phyloP scores from a whole-genome alignment of 208 protist genomes.

The Acanthamoeba rhysodes region DNA sequence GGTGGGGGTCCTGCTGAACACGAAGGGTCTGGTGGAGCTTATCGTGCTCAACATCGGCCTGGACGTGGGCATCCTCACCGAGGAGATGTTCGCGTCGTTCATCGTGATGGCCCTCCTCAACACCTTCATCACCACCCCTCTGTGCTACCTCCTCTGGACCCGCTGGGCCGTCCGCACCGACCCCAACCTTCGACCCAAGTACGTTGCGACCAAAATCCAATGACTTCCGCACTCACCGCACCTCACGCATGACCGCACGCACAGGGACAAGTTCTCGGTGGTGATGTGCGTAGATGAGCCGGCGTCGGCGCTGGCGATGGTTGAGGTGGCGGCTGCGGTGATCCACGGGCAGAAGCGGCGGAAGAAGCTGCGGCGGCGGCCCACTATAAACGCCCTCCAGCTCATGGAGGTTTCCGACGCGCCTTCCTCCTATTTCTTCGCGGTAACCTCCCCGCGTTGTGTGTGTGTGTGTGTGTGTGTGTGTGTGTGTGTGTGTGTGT shows the following conservation, averaged over 20 bases:
- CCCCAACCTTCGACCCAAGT: conserved; percentile 42
- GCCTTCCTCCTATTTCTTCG: conserved; percentile 35
- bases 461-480: too few relatives aligned
- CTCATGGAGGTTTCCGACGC: conserved; percentile 35
- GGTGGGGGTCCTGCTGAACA: conserved; percentile 87
- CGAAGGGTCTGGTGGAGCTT: conserved; percentile 83
- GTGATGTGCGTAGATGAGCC: conserved; percentile 47
- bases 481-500: too few relatives aligned
- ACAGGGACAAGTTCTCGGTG: conserved; percentile 53
- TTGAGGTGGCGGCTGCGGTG: not conserved
- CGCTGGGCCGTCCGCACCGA: conserved; percentile 30
- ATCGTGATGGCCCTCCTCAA: conserved; percentile 89
- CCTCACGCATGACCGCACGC: not conserved
- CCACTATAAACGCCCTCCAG: not conserved
- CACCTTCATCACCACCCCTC: conserved; percentile 88
- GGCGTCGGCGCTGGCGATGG: conserved; percentile 12
- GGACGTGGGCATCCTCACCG: conserved; percentile 79
- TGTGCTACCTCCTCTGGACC: conserved; percentile 67
- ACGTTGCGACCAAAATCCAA: not conserved
- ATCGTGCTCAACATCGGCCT: conserved; percentile 88
- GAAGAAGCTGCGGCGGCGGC: not conserved
- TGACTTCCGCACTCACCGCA: not conserved
- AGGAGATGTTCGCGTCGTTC: conserved; percentile 84
- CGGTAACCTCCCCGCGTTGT: not conserved
- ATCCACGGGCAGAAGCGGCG: conserved; percentile 9